Percentiles rank a stretch among this genome's conserved stretches.
Evolutionary conservation across 129 eudicot species (phyloP).

Genomic region (Mikania micrantha): DNA sequence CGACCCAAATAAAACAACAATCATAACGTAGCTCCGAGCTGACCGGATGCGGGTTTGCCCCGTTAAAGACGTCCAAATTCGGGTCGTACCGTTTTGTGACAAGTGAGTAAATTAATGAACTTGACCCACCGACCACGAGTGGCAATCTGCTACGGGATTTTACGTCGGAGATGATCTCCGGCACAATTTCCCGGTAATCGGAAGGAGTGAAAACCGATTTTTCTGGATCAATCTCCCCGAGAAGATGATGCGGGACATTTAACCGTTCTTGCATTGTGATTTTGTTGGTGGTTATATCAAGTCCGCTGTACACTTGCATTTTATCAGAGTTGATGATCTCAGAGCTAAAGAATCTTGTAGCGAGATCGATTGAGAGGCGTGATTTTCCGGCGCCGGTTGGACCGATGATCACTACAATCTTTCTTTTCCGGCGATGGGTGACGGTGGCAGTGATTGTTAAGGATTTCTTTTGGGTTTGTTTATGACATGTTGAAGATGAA

Average conservation of each 20-base stretch:
- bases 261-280: conserved; percentile 44
- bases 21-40: conserved; percentile 39
- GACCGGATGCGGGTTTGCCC: conserved; percentile 26
- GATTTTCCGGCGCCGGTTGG: conserved; percentile 84
- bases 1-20: conserved; percentile 72
- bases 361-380: conserved; percentile 61
- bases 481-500: no score
- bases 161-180: conserved; percentile 26
- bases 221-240: conserved; percentile 46
- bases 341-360: conserved; percentile 31
- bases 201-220: conserved; percentile 32
- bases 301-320: conserved; percentile 65
- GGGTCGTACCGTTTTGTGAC: conserved; percentile 45
- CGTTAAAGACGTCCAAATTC: conserved; percentile 30
- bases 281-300: conserved; percentile 74
- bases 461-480: conserved; percentile 6
- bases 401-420: conserved; percentile 60
- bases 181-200: conserved; percentile 42
- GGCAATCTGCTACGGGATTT: conserved; percentile 39
- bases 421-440: conserved; percentile 17
- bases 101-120: conserved; percentile 59
- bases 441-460: conserved; percentile 2
- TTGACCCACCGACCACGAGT: conserved; percentile 74
- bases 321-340: conserved; percentile 85
- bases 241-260: conserved; percentile 60